A percentile compares a stretch with the other conserved stretches of the same genome.
phyloP scores from a whole-genome alignment of 805 yeast species.

The Phaffomyces antillensis region DNA sequence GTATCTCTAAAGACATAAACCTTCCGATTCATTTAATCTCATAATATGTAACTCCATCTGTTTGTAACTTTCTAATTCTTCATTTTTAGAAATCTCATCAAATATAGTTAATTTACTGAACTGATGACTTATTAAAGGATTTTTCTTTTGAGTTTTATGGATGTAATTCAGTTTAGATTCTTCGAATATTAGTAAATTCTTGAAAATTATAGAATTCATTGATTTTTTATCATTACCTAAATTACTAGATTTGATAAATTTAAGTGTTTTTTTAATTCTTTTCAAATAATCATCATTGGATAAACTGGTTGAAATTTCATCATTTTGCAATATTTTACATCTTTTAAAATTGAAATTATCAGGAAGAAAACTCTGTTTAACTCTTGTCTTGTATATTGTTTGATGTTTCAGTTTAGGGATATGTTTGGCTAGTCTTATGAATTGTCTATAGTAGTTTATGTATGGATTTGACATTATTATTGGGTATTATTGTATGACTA shows the following conservation, averaged over 20 bases:
- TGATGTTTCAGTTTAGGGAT: constrained; percentile 5
- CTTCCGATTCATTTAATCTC: constrained; percentile 8
- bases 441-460: constrained; percentile 1
- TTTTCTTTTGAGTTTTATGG: background rate
- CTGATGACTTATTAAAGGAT: background rate
- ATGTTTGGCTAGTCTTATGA: constrained; percentile 2
- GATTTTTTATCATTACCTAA: background rate
- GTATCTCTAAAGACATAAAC: constrained; percentile 1
- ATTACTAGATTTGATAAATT: background rate
- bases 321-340: background rate
- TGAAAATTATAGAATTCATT: constrained; percentile 4
- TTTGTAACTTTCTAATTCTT: constrained; percentile 2
- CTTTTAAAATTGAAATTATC: background rate
- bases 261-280: constrained; percentile 2
- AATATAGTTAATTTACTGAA: background rate
- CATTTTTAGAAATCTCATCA: background rate
- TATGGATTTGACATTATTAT: background rate
- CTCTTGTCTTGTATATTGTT: constrained; percentile 1
- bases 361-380: background rate
- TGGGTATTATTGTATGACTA: background rate
- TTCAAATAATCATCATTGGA: background rate
- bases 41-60: constrained; percentile 5
- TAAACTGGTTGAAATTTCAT: background rate
- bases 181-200: constrained; percentile 2
- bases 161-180: constrained; percentile 1